Evolutionary conservation across 2,329 filamentous ascomycete genomes (phyloP).

Genomic region (Aspergillus ustus): DNA sequence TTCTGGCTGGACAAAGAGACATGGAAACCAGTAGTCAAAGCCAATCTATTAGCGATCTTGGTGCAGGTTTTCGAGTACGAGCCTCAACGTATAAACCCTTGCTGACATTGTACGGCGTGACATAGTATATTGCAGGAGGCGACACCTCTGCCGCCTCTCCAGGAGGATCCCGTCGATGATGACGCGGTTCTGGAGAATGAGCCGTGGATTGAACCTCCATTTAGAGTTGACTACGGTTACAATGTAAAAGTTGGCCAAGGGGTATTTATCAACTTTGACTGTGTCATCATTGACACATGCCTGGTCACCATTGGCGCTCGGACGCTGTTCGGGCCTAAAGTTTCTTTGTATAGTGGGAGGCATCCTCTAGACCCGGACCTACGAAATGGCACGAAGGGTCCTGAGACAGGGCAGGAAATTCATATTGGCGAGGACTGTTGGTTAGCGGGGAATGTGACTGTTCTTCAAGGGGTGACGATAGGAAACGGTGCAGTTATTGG

Average conservation of each 20-base stretch:
- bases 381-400: conserved; percentile 74
- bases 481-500: conserved; percentile 75
- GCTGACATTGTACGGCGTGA: conserved; percentile 10
- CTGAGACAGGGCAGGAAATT: conserved; percentile 75
- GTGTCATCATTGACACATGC: conserved; percentile 77
- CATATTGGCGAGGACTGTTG: conserved; percentile 80
- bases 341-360: conserved; percentile 73
- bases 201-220: conserved; percentile 71
- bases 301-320: conserved; percentile 74
- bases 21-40: not conserved
- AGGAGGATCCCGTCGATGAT: conserved; percentile 65
- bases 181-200: conserved; percentile 66
- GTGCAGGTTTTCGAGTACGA: not conserved
- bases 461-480: conserved; percentile 78
- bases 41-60: not conserved
- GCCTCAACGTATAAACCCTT: not conserved
- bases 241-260: conserved; percentile 72
- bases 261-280: conserved; percentile 77
- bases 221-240: conserved; percentile 77
- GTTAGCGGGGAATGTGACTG: conserved; percentile 72
- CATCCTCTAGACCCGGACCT: conserved; percentile 78
- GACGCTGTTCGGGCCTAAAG: conserved; percentile 78
- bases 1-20: conserved; percentile 21
- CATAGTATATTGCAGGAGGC: conserved; percentile 66
- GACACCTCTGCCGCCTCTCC: conserved; percentile 65